Conservation (phyloP, 2,329 filamentous ascomycete genomes). For the Aspergillus flavus region DNA sequence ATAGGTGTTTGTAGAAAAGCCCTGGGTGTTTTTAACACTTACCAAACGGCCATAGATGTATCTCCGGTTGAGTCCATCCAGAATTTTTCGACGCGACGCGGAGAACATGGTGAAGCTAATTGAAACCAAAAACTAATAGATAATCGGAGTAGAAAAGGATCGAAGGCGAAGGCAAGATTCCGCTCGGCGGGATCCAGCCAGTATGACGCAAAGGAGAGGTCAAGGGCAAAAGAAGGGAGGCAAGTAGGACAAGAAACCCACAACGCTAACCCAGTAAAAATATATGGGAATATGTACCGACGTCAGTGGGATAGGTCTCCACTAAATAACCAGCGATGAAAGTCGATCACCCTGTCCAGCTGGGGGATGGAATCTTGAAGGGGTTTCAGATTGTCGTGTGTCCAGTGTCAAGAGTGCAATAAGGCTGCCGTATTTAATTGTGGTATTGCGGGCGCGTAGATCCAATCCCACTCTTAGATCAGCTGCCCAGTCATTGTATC, state of each 20-base stretch:
- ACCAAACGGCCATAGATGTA: conserved; percentile 52
- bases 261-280: conserved; percentile 2
- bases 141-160: conserved; percentile 21
- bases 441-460: conserved; percentile 3
- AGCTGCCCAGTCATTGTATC: conserved; percentile 8
- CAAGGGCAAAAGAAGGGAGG: conserved; percentile 14
- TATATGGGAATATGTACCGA: not conserved
- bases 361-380: not conserved
- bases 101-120: conserved; percentile 43
- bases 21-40: conserved; percentile 21
- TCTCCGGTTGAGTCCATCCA: conserved; percentile 49
- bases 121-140: conserved; percentile 19
- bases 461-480: conserved; percentile 12
- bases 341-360: conserved; percentile 7
- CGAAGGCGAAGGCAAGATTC: conserved; percentile 28
- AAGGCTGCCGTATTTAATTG: conserved; percentile 6
- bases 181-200: conserved; percentile 28
- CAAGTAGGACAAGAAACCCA: conserved; percentile 7
- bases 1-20: not conserved
- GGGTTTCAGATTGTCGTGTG: conserved; percentile 1
- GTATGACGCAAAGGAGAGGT: conserved; percentile 43
- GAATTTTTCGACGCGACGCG: conserved; percentile 41
- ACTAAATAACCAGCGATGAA: not conserved
- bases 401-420: not conserved
- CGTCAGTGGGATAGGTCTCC: conserved; percentile 4